phyloP scores from a whole-genome alignment of 306 rosid species.

The Carpinus viminea region DNA sequence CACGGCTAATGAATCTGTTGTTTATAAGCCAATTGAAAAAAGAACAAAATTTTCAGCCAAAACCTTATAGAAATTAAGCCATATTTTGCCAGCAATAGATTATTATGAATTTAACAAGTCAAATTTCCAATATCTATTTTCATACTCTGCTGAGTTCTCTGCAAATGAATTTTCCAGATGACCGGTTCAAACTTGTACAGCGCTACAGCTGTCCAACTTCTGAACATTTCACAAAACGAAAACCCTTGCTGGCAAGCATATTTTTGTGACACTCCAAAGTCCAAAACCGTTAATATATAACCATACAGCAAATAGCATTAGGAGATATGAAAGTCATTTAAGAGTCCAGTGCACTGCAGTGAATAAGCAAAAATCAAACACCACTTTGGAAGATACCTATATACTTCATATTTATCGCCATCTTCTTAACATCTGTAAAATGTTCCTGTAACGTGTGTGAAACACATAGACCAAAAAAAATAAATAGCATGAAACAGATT shows the following conservation, averaged over 20 bases:
- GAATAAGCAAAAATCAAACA: neutral
- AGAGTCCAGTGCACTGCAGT: neutral
- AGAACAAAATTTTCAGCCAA: neutral
- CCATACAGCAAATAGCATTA: neutral
- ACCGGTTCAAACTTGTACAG: neutral
- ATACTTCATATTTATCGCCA: conserved; percentile 78
- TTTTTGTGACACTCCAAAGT: neutral
- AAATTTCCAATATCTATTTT: neutral
- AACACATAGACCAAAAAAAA: conserved; percentile 19
- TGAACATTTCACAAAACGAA: neutral
- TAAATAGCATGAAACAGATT: conserved; percentile 16
- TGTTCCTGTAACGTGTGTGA: conserved; percentile 53
- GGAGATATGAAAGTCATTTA: neutral
- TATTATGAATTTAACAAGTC: neutral
- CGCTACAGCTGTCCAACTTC: neutral
- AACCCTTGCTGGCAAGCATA: neutral
- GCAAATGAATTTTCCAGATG: neutral
- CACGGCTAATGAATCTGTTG: neutral
- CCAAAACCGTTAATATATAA: neutral
- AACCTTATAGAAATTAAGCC: neutral
- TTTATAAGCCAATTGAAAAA: neutral
- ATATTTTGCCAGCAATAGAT: neutral
- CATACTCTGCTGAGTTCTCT: neutral
- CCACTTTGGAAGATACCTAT: conserved; percentile 59
- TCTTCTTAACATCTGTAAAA: conserved; percentile 60